Percentiles rank a stretch among this genome's conserved stretches.
Evolutionary conservation across 352 stramenopile species (phyloP).

Genomic region (Phytophthora ohioensis): DNA sequence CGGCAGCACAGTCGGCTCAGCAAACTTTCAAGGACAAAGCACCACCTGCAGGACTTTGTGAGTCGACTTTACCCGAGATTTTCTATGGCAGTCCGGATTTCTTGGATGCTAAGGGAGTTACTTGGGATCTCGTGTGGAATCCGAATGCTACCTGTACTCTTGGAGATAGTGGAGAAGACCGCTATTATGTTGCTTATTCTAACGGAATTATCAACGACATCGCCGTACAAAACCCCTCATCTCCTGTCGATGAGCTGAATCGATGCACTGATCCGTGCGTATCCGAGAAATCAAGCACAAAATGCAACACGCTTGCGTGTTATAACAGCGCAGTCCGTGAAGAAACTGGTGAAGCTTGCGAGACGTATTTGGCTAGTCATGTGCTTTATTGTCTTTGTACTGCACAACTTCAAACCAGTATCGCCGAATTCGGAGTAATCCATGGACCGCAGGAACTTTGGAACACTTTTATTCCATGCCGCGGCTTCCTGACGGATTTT

Average conservation of each 20-base stretch:
- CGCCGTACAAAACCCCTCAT: slow-evolving; percentile 7
- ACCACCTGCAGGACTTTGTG: slow-evolving; percentile 63
- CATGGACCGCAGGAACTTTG: slow-evolving; percentile 65
- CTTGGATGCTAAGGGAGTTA: slow-evolving; percentile 29
- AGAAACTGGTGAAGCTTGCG: slow-evolving; percentile 48
- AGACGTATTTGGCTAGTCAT: slow-evolving; percentile 70
- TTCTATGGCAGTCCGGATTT: slow-evolving; percentile 62
- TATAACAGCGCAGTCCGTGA: slow-evolving; percentile 56
- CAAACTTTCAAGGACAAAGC: slow-evolving; percentile 76
- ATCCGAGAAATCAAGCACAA: slow-evolving; percentile 54
- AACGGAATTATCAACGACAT: slow-evolving; percentile 62
- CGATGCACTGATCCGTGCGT: slow-evolving; percentile 72
- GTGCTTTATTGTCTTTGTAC: slow-evolving; percentile 83
- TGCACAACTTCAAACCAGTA: slow-evolving; percentile 52
- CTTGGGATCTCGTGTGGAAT: slow-evolving; percentile 69
- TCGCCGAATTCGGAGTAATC: slow-evolving; percentile 58
- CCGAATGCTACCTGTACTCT: slow-evolving; percentile 53
- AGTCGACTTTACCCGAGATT: slow-evolving; percentile 57
- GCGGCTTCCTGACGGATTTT: slow-evolving; percentile 74
- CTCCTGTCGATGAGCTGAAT: slow-evolving; percentile 21
- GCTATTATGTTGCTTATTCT: slow-evolving; percentile 72
- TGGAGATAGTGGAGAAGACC: slow-evolving; percentile 32
- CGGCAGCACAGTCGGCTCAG: slow-evolving; percentile 75
- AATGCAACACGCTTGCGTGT: slow-evolving; percentile 73
- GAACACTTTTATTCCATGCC: slow-evolving; percentile 61